Conservation (phyloP, 768 basidiomycete species). For the Galerina sulciceps region DNA sequence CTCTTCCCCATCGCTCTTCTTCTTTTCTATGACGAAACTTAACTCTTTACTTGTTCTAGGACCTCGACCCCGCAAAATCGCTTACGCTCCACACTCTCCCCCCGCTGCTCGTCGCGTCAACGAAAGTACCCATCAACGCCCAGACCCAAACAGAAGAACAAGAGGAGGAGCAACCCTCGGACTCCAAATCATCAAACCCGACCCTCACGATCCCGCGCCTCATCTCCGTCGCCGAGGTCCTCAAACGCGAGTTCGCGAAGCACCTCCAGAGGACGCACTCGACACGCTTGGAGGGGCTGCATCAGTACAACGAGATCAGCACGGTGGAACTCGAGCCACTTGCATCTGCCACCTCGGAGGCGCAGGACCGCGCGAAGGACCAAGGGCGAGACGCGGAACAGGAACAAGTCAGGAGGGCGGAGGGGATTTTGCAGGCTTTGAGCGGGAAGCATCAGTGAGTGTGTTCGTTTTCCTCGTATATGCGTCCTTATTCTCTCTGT, state of each 20-base stretch:
- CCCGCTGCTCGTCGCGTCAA: conserved; percentile 38
- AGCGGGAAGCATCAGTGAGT: conserved; percentile 67
- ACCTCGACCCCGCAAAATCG: conserved; percentile 54
- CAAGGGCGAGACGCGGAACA: neutral
- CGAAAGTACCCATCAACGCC: neutral
- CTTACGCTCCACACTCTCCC: conserved; percentile 67
- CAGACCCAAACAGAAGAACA: neutral
- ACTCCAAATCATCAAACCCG: conserved; percentile 23
- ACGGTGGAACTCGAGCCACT: conserved; percentile 55
- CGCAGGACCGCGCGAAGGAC: too few relatives aligned
- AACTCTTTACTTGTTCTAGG: neutral
- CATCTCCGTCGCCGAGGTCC: conserved; percentile 80
- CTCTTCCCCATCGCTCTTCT: too few relatives aligned
- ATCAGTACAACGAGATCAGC: conserved; percentile 80
- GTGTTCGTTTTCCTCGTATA: conserved; percentile 31
- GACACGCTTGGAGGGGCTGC: conserved; percentile 53
- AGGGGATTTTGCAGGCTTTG: conserved; percentile 46
- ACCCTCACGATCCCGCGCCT: conserved; percentile 61
- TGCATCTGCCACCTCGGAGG: conserved; percentile 18
- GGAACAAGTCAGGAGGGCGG: conserved; percentile 38
- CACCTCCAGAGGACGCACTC: conserved; percentile 45
- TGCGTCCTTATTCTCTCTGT: neutral
- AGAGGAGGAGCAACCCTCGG: too few relatives aligned
- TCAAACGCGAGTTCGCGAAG: conserved; percentile 80
- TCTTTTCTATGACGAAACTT: neutral